Conservation (phyloP, 352 stramenopile species). For the Thalassiosira livingstoniorum region DNA sequence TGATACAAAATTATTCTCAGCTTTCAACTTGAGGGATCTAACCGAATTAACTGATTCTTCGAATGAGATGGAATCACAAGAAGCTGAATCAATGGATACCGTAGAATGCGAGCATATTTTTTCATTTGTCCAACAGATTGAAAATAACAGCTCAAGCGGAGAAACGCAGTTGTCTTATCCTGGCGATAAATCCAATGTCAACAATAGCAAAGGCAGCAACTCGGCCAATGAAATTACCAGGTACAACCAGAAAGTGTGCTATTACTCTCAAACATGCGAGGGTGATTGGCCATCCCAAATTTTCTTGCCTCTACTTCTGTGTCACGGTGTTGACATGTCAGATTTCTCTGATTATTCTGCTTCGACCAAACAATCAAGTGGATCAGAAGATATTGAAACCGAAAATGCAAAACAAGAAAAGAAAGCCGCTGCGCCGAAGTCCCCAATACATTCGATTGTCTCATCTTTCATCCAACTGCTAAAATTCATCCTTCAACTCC, state of each 20-base stretch:
- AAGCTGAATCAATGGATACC: neutral
- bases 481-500: slow-evolving; percentile 40
- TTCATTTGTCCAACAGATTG: neutral
- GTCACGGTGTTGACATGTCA: neutral
- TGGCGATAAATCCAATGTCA: neutral
- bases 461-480: slow-evolving; percentile 26
- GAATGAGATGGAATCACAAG: neutral
- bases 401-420: neutral
- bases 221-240: neutral
- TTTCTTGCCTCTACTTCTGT: slow-evolving; percentile 25
- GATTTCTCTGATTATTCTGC: neutral
- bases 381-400: neutral
- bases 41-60: too few relatives aligned
- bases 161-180: neutral
- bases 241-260: neutral
- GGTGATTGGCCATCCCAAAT: slow-evolving; percentile 21
- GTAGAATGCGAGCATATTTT: neutral
- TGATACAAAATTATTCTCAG: too few relatives aligned
- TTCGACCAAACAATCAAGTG: too few relatives aligned
- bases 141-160: neutral
- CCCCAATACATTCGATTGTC: slow-evolving; percentile 7
- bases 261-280: slow-evolving; percentile 9
- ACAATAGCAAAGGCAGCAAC: neutral
- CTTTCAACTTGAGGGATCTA: too few relatives aligned
- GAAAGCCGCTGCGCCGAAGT: neutral